phyloP scores from a whole-genome alignment of 129 eudicot species.

The sunflower (Helianthus annuus) region HanXRQr2.0-SUNRISE NC_035433.2:64033665-64034164 shows the following conservation, averaged over 20 bases:
- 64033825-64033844: neutral
- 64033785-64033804: neutral
- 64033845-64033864: neutral
- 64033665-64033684: neutral
- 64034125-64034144: conserved; percentile 30
- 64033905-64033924: no score
- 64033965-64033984: neutral
- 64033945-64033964: neutral
- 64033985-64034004: neutral
- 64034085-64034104: conserved; percentile 28
- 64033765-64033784: neutral
- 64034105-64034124: conserved; percentile 28
- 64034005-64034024: conserved; percentile 70
- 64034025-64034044: conserved; percentile 73
- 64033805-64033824: neutral
- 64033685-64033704: neutral
- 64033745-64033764: neutral
- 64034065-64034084: neutral
- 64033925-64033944: neutral
- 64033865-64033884: neutral
- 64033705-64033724: neutral
- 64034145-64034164: conserved; percentile 20
- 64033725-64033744: neutral
- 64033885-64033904: neutral
- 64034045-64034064: conserved; percentile 52